Conservation (phyloP, 331 rosid species). For the Prunus yedoensis region DNA sequence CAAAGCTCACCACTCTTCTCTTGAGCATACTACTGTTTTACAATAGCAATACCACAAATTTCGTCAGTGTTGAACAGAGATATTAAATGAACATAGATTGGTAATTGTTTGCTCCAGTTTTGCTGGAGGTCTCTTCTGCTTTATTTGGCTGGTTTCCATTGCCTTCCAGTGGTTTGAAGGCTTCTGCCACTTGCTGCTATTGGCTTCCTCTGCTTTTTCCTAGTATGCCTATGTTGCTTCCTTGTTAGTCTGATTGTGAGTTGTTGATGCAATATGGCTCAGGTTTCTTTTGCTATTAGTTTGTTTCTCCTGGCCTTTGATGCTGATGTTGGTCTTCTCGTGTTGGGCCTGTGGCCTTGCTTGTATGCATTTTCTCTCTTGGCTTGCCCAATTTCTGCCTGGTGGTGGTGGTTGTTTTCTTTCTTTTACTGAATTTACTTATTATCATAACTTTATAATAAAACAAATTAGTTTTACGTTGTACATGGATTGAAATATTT, state of each 20-base stretch:
- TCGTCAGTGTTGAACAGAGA: neutral
- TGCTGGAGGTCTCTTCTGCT: neutral
- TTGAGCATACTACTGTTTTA: too few relatives aligned
- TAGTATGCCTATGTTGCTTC: neutral
- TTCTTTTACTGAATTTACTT: too few relatives aligned
- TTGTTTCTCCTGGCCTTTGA: neutral
- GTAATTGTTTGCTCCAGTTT: neutral
- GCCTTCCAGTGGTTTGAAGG: neutral
- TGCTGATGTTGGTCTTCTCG: too few relatives aligned
- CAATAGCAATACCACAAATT: neutral
- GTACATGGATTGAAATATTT: too few relatives aligned
- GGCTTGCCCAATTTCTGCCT: too few relatives aligned
- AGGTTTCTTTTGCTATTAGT: neutral
- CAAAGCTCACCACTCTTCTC: too few relatives aligned
- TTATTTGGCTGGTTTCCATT: neutral
- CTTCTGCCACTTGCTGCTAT: neutral
- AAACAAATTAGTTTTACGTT: too few relatives aligned
- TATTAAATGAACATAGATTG: neutral
- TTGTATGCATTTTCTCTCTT: too few relatives aligned
- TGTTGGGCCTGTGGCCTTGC: too few relatives aligned
- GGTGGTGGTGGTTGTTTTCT: too few relatives aligned
- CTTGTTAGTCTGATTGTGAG: neutral
- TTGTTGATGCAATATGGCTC: neutral
- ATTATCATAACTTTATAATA: too few relatives aligned
- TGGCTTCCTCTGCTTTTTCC: neutral